Evolutionary conservation across 2,329 filamentous ascomycete species (phyloP).

Genomic region (Cercospora sp.): DNA sequence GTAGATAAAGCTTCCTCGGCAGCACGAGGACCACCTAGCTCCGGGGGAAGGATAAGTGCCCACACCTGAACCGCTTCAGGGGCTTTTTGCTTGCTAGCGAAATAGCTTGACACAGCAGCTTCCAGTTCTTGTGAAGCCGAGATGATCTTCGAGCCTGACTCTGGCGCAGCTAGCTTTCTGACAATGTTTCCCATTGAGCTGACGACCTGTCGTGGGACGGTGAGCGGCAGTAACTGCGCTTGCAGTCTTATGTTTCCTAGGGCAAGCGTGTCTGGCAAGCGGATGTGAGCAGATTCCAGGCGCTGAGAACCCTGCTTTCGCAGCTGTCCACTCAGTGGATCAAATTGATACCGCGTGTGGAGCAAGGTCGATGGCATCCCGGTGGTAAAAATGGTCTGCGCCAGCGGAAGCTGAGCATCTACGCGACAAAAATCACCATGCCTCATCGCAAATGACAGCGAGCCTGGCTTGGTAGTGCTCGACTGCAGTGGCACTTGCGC

Average conservation of each 20-base stretch:
- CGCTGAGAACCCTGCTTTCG: constrained; percentile 16
- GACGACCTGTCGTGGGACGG: constrained; percentile 63
- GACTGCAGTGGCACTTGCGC: constrained; percentile 20
- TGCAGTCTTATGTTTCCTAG: neutral
- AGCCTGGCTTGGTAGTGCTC: constrained; percentile 35
- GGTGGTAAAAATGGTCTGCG: constrained; percentile 77
- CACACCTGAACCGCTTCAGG: constrained; percentile 63
- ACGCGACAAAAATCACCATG: constrained; percentile 4
- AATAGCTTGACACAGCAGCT: constrained; percentile 59
- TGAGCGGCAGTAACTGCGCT: constrained; percentile 51
- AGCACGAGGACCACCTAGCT: neutral
- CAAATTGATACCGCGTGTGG: constrained; percentile 29
- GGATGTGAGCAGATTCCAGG: constrained; percentile 29
- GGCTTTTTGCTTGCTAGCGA: constrained; percentile 46
- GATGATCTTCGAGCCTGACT: constrained; percentile 41
- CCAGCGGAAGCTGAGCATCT: constrained; percentile 59
- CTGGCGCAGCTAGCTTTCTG: constrained; percentile 46
- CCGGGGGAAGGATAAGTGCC: constrained; percentile 65
- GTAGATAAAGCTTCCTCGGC: constrained; percentile 10
- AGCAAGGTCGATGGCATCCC: constrained; percentile 61
- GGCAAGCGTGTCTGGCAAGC: constrained; percentile 16
- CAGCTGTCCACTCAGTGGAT: constrained; percentile 17
- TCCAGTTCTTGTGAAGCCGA: constrained; percentile 73
- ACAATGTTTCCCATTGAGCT: constrained; percentile 78
- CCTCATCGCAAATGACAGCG: constrained; percentile 28